Evolutionary conservation across 2,329 filamentous ascomycete species (phyloP).

Genomic region (Penicillium italicum): DNA sequence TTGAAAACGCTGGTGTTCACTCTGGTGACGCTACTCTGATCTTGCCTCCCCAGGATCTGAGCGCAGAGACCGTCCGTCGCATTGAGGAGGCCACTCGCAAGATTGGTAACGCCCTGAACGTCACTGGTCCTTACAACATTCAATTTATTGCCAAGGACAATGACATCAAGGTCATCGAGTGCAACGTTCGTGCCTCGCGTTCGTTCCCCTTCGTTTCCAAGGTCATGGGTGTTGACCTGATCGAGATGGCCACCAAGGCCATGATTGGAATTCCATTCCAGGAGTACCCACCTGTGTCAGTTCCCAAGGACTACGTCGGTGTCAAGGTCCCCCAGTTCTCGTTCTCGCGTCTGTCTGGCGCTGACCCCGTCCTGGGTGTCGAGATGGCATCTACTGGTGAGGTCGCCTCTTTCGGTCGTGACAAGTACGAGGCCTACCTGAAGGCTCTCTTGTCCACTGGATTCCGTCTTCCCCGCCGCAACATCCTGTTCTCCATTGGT

Average conservation of each 20-base stretch:
- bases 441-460: conserved; percentile 94
- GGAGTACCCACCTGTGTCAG: conserved; percentile 73
- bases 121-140: conserved; percentile 97
- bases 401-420: conserved; percentile 90
- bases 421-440: conserved; percentile 97
- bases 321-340: conserved; percentile 99
- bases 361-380: conserved; percentile 92
- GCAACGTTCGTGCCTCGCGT: conserved; percentile 91
- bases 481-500: conserved; percentile 91
- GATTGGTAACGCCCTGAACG: conserved; percentile 89
- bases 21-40: conserved; percentile 97
- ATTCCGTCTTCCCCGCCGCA: conserved; percentile 93
- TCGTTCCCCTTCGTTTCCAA: conserved; percentile 99
- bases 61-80: conserved; percentile 78
- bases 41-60: conserved; percentile 87
- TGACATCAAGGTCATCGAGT: conserved; percentile 99
- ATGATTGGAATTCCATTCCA: conserved; percentile 81
- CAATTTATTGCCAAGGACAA: conserved; percentile 99
- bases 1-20: conserved; percentile 97
- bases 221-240: conserved; percentile 95
- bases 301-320: conserved; percentile 80
- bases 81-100: conserved; percentile 95
- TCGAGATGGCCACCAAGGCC: conserved; percentile 97
- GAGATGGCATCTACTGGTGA: conserved; percentile 99
- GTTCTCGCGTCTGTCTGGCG: conserved; percentile 93